Evolutionary conservation across 768 basidiomycete genomes (phyloP), one percentile per base, ranked within the genome.

Genomic region (Kwoniella sp.): DNA sequence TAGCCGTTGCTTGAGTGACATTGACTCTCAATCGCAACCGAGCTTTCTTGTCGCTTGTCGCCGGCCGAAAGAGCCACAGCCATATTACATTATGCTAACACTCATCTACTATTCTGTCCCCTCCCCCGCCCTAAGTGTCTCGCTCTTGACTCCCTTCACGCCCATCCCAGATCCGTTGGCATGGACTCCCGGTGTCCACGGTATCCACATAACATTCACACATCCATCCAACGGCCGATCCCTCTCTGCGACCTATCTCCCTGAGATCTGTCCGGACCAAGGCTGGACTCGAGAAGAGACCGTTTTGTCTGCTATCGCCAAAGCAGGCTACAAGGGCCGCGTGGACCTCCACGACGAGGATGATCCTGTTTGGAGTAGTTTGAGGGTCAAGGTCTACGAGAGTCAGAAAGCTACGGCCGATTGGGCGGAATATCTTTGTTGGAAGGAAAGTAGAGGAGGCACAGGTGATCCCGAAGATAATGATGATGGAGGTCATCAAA

Each of bases 281-380:
- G 93, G 91, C 7, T 99, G 96, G 96, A 86, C 88, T 65, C 90
- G 89, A 84, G 82, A 88, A 62, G 90, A 96, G 79, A 88, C 95
- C 7, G 82, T 99, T 40, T 88, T 94, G 70, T 92, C 88, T 71
- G 92, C 93, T 27, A 92, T 98, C 68, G 85, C 86, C 67, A 99
- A 99, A 81, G 91, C 94, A 2, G 96, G 93, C 2, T 98, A 74
- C 47, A 46, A 70, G 15, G 65, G 70, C 0, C 50, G 62, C 26
- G 76, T 81, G 25, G 30, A 33, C 12, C 65, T 70, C 4, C 71
- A 74, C 8, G 78, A 74, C 55, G 64, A 65, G 13, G 40, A 44
- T 44, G 40, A 44, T 44, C 40, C 40, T 6, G 70, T 77, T 10
- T 77, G 76, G 74, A 55, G 59, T 22, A 75, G 65, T 49, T 53